Conservation (phyloP, 192 early-diverging fungal species). For the Backusella liffmaniae region DNA sequence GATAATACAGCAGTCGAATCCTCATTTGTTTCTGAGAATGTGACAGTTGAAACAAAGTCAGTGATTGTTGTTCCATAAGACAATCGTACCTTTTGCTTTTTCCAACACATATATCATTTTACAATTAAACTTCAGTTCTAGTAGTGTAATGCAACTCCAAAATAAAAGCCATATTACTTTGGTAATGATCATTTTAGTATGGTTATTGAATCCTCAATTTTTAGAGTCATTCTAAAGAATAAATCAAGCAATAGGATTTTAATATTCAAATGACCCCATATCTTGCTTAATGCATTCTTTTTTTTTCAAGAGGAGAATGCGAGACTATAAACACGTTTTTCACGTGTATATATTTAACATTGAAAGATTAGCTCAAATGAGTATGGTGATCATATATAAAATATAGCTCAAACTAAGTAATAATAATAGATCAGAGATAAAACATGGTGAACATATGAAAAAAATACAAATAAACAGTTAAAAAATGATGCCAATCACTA, state of each 20-base stretch:
- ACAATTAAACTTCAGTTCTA: background rate
- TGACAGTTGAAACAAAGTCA: background rate
- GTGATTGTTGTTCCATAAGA: background rate
- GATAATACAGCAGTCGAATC: slow-evolving; percentile 2
- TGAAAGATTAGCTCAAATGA: no score
- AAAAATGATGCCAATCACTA: background rate
- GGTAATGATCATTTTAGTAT: no score
- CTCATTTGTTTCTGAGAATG: background rate
- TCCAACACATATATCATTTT: background rate
- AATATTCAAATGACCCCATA: no score
- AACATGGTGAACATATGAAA: background rate
- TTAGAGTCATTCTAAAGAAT: no score
- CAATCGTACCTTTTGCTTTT: background rate
- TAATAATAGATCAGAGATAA: no score
- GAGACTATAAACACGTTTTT: background rate
- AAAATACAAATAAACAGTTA: background rate
- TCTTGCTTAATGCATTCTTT: no score
- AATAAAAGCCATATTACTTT: no score
- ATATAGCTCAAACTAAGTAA: no score
- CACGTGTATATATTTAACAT: background rate
- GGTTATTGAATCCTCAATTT: no score
- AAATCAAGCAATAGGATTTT: no score
- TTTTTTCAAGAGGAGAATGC: background rate
- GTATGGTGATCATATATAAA: no score
- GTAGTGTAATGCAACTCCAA: no score